A percentile compares a stretch with the other conserved stretches of the same genome.
phyloP scores from a whole-genome alignment of 768 basidiomycete species.

The Boletus edulis region DNA sequence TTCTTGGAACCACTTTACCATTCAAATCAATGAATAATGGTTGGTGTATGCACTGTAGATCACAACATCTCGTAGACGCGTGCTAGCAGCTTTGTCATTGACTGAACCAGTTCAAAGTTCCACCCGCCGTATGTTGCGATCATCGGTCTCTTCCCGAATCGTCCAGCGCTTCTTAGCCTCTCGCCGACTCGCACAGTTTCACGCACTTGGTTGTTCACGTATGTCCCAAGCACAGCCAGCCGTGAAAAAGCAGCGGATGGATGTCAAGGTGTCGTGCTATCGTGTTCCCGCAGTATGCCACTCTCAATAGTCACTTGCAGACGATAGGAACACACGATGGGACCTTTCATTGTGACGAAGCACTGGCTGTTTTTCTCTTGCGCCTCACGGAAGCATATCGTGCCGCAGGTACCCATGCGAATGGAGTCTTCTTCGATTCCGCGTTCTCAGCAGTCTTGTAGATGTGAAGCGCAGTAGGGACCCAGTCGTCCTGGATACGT shows the following conservation, averaged over 20 bases:
- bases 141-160: neutral
- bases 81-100: no score
- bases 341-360: constrained; percentile 97
- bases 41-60: constrained; percentile 22
- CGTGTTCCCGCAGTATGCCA: neutral
- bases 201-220: neutral
- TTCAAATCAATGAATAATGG: constrained; percentile 17
- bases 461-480: constrained; percentile 74
- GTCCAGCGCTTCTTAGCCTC: neutral
- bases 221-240: constrained; percentile 29
- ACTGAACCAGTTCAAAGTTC: neutral
- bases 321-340: constrained; percentile 93
- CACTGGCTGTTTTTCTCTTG: constrained; percentile 88
- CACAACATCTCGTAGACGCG: constrained; percentile 19
- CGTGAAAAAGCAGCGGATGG: constrained; percentile 44
- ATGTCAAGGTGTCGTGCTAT: constrained; percentile 33
- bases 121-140: neutral
- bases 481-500: constrained; percentile 65
- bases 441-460: constrained; percentile 22
- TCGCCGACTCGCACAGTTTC: neutral
- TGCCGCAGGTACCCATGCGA: constrained; percentile 56
- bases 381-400: constrained; percentile 73
- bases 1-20: constrained; percentile 11
- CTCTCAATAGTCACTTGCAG: constrained; percentile 34
- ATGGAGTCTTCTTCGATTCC: neutral